Evolutionary conservation across 306 rosid species (phyloP).

Genomic region (Canavalia gladiata): DNA sequence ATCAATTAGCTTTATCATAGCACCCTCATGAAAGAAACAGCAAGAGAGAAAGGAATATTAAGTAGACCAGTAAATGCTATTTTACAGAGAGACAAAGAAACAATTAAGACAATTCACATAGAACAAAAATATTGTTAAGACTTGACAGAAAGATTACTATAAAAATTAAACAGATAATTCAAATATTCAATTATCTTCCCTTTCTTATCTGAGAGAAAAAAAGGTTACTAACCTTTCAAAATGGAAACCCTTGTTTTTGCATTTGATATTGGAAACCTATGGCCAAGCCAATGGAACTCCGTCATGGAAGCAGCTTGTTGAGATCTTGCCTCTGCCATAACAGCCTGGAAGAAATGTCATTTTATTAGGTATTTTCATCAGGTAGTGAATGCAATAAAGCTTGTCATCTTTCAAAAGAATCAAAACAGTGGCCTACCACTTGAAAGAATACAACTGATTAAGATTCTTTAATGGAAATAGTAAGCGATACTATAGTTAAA

Average conservation of each 20-base stretch:
- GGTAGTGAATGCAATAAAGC: too few species aligned
- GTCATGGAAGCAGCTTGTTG: conserved; percentile 99
- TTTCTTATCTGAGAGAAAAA: conserved; percentile 3
- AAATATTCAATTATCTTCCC: too few species aligned
- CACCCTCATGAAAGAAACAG: conserved; percentile 9
- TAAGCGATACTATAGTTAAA: too few species aligned
- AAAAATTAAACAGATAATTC: conserved; percentile 13
- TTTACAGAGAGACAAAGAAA: conserved; percentile 12
- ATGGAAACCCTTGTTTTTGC: conserved; percentile 97
- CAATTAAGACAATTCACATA: not conserved
- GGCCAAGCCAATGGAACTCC: conserved; percentile 96
- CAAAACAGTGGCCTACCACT: too few species aligned
- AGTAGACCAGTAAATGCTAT: conserved; percentile 4
- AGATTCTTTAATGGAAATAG: too few species aligned
- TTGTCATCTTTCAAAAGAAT: too few species aligned
- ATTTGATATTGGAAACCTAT: conserved; percentile 90
- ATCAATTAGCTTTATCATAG: not conserved
- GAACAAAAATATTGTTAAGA: conserved; percentile 18
- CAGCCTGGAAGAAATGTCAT: conserved; percentile 71
- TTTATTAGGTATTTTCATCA: not conserved
- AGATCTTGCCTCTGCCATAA: conserved; percentile 99
- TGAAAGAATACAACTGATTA: too few species aligned
- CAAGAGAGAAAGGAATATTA: conserved; percentile 17
- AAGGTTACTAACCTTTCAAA: conserved; percentile 74
- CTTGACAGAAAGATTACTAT: conserved; percentile 11